Conservation (phyloP, 2,329 filamentous ascomycete genomes). For the Pseudopyrenochaeta lycopersici region DNA sequence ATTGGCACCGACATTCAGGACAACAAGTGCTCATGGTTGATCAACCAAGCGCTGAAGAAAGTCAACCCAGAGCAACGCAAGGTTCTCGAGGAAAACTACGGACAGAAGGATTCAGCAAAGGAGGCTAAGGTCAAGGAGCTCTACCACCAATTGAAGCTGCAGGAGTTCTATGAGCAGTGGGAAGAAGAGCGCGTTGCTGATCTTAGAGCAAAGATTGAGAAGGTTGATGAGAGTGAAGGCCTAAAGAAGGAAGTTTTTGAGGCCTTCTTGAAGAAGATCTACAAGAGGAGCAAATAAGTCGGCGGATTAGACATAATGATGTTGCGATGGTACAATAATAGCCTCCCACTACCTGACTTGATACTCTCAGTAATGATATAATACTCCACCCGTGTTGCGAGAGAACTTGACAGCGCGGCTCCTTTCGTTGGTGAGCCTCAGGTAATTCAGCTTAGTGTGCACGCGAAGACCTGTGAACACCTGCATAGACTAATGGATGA, state of each 20-base stretch:
- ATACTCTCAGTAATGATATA: too few relatives aligned
- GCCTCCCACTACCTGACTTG: too few relatives aligned
- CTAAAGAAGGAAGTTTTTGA: constrained; percentile 92
- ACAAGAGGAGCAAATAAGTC: constrained; percentile 90
- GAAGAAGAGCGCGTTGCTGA: constrained; percentile 88
- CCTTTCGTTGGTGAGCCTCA: too few relatives aligned
- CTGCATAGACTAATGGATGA: too few relatives aligned
- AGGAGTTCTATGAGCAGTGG: constrained; percentile 84
- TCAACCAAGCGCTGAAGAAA: constrained; percentile 89
- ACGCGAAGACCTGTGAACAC: too few relatives aligned
- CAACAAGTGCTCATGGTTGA: constrained; percentile 99
- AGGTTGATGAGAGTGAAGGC: constrained; percentile 85
- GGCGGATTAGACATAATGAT: background rate
- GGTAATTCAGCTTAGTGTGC: too few relatives aligned
- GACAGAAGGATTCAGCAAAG: constrained; percentile 83
- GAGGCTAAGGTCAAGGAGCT: constrained; percentile 90
- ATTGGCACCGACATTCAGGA: constrained; percentile 99
- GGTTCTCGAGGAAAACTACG: constrained; percentile 91
- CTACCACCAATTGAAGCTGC: constrained; percentile 84
- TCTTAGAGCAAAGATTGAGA: constrained; percentile 76
- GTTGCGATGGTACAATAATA: too few relatives aligned
- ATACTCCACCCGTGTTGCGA: too few relatives aligned
- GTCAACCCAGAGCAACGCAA: constrained; percentile 86
- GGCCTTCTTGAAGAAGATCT: constrained; percentile 92
- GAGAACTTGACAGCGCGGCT: too few relatives aligned